These are phyloP conservation scores for Magnolia changhungtana DNA, from an alignment of 164 flowering plant genomes.

Conservation along the genomic window DNA sequence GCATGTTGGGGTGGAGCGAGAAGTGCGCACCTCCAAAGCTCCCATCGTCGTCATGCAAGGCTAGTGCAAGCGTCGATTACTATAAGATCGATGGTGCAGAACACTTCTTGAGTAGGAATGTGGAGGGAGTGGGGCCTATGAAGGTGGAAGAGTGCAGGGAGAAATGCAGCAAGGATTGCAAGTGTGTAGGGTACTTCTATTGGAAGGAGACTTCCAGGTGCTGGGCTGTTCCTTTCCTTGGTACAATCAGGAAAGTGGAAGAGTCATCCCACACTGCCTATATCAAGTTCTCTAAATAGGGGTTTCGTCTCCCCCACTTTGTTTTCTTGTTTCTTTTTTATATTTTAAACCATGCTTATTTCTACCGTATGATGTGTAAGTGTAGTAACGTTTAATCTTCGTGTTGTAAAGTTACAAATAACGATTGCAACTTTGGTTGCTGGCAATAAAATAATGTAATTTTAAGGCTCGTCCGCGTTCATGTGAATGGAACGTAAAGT, in stretches of 20 bases:
- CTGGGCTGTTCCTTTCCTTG: conserved; percentile 19
- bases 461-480: no score
- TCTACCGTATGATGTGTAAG: no score
- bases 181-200: conserved; percentile 37
- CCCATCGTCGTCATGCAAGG: conserved; percentile 7
- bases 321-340: not conserved
- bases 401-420: no score
- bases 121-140: conserved; percentile 19
- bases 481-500: no score
- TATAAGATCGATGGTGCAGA: conserved; percentile 29
- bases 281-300: conserved; percentile 16
- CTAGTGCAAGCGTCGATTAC: conserved; percentile 4
- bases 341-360: no score
- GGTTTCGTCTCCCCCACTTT: not conserved
- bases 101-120: conserved; percentile 22
- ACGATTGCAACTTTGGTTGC: no score
- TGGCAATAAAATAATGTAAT: no score
- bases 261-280: conserved; percentile 21
- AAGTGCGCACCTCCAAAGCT: conserved; percentile 24
- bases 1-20: conserved; percentile 28
- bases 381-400: no score
- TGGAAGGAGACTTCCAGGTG: conserved; percentile 21
- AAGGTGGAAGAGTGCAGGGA: conserved; percentile 23
- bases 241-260: conserved; percentile 19
- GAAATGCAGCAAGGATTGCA: conserved; percentile 32